These are phyloP conservation scores for Nakazawaea wyomingensis DNA, from an alignment of 805 yeast genomes.

Conservation along the genomic window DNA sequence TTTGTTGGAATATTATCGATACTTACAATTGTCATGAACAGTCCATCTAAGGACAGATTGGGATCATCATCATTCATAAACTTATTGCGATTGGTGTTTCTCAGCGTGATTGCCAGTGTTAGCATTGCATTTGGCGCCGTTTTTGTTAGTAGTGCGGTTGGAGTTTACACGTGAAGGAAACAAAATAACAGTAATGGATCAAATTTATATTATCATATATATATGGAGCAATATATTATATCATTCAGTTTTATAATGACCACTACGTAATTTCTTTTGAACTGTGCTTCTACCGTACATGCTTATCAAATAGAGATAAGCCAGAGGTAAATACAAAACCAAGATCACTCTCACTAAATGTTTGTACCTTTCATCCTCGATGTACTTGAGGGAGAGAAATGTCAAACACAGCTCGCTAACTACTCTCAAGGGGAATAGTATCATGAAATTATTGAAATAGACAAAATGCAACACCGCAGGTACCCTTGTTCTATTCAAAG, in stretches of 20 bases:
- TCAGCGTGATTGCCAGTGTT: conserved; percentile 23
- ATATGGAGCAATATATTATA: not conserved
- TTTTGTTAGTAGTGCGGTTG: conserved; percentile 25
- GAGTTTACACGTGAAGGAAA: conserved; percentile 23
- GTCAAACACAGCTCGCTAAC: conserved; percentile 19
- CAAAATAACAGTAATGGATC: too few relatives aligned
- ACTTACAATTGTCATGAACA: conserved; percentile 3
- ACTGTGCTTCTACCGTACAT: conserved; percentile 14
- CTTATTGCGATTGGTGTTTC: conserved; percentile 7
- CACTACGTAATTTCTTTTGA: not conserved
- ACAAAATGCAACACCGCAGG: conserved; percentile 16
- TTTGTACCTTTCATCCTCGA: conserved; percentile 13
- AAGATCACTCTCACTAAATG: conserved; percentile 14
- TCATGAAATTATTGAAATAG: conserved; percentile 15
- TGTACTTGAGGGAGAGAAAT: conserved; percentile 18
- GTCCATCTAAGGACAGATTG: not conserved
- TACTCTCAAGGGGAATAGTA: conserved; percentile 20
- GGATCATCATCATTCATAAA: conserved; percentile 1
- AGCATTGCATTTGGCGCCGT: conserved; percentile 23
- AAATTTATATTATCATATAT: too few relatives aligned
- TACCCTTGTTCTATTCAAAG: conserved; percentile 16
- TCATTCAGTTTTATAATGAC: not conserved
- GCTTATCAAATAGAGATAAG: conserved; percentile 20
- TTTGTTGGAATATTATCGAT: conserved; percentile 13
- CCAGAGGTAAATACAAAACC: conserved; percentile 18